Percentiles rank a stretch among this genome's conserved stretches.
These are phyloP conservation scores for Dacryopinax spathularia DNA, from an alignment of 768 basidiomycete species.

Conservation along the genomic window DNA sequence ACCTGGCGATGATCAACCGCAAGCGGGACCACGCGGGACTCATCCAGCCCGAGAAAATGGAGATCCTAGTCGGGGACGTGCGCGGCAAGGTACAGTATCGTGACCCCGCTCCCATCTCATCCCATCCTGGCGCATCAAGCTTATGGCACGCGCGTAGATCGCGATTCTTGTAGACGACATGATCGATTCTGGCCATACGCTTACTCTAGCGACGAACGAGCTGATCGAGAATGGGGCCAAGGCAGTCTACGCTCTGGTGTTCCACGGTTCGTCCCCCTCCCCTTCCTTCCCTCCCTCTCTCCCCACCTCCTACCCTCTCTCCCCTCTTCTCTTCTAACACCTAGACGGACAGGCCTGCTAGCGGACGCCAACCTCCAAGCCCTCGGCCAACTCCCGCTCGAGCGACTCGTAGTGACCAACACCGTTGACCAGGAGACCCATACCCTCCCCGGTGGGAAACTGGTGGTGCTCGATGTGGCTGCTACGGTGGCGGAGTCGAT, in stretches of 20 bases:
- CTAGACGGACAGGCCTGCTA: constrained; percentile 65
- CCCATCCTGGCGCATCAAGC: constrained; percentile 9
- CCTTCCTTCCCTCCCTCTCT: constrained; percentile 17
- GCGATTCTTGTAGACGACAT: constrained; percentile 97
- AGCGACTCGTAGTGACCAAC: constrained; percentile 87
- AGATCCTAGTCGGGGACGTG: constrained; percentile 89
- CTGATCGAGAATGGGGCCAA: constrained; percentile 81
- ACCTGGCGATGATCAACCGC: constrained; percentile 91
- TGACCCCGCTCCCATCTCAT: neutral
- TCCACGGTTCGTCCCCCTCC: constrained; percentile 51
- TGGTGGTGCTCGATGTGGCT: constrained; percentile 81
- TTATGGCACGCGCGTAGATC: constrained; percentile 32
- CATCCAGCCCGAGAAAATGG: constrained; percentile 62
- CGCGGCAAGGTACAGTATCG: constrained; percentile 52
- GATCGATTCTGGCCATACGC: constrained; percentile 90
- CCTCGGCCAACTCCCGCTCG: constrained; percentile 59
- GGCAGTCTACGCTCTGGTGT: constrained; percentile 73
- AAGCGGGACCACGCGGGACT: constrained; percentile 59
- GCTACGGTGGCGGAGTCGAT: constrained; percentile 92
- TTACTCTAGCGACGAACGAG: constrained; percentile 70
- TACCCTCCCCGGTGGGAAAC: constrained; percentile 43
- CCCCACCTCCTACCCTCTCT: constrained; percentile 13
- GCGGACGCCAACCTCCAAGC: constrained; percentile 58
- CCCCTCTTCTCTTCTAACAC: neutral
- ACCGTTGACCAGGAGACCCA: constrained; percentile 77